These are phyloP conservation scores for Thuja plicata DNA, from an alignment of 83 land plant genomes.

Conservation along the genomic window DNA sequence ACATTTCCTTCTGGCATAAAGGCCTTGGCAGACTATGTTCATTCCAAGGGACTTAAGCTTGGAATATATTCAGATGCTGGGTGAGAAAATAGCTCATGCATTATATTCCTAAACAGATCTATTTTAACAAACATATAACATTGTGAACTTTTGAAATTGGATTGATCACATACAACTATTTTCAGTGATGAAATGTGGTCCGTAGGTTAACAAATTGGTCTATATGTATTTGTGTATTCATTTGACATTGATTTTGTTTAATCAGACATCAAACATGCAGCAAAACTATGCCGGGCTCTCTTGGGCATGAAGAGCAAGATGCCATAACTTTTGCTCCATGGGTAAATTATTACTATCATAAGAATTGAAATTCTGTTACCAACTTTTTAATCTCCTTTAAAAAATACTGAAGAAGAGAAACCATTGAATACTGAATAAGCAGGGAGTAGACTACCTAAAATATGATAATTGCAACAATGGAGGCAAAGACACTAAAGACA, in stretches of 20 bases:
- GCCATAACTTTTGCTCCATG: conserved; percentile 78
- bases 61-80: conserved; percentile 72
- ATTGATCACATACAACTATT: no score
- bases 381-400: neutral
- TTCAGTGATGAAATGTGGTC: neutral
- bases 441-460: conserved; percentile 80
- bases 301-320: conserved; percentile 72
- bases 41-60: conserved; percentile 53
- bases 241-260: no score
- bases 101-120: neutral
- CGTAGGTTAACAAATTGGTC: neutral
- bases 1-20: conserved; percentile 74
- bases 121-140: no score
- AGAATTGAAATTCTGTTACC: neutral
- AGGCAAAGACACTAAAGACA: conserved; percentile 29
- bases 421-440: neutral
- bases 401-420: neutral
- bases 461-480: conserved; percentile 72
- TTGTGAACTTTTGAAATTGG: no score
- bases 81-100: conserved; percentile 18
- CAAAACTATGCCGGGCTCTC: conserved; percentile 71
- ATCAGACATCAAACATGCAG: conserved; percentile 57
- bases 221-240: neutral
- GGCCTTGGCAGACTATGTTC: conserved; percentile 66
- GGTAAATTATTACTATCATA: conserved; percentile 27